These are phyloP conservation scores for Coemansia sp. DNA, from an alignment of 192 early-diverging fungal species.

Conservation along the genomic window DNA sequence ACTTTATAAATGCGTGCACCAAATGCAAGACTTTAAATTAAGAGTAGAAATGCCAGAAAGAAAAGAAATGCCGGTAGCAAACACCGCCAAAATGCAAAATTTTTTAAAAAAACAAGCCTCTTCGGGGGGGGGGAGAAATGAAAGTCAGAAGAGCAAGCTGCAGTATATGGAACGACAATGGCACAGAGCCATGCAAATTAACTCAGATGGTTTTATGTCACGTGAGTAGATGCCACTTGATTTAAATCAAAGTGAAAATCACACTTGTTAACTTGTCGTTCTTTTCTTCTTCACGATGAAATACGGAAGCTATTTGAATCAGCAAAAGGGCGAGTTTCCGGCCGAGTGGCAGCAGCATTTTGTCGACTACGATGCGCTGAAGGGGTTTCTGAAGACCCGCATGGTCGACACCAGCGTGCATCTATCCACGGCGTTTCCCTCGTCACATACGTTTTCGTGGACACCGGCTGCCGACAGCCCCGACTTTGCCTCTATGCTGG, in stretches of 20 bases:
- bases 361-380: constrained; percentile 71
- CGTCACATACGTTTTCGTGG: constrained; percentile 34
- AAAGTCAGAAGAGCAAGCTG: no score
- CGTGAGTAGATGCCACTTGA: not conserved
- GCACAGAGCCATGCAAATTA: not conserved
- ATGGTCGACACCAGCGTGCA: constrained; percentile 60
- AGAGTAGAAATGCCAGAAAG: constrained; percentile 8
- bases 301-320: constrained; percentile 68
- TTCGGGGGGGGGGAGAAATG: no score
- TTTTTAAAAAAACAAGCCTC: no score
- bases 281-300: constrained; percentile 57
- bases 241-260: no score
- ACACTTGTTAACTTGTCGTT: not conserved
- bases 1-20: not conserved
- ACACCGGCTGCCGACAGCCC: constrained; percentile 16
- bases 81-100: not conserved
- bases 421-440: constrained; percentile 39
- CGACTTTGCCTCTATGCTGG: constrained; percentile 60
- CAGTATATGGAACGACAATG: not conserved
- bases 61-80: not conserved
- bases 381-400: constrained; percentile 60
- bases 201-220: not conserved
- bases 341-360: constrained; percentile 63
- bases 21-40: not conserved
- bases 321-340: constrained; percentile 64